Percentiles rank a stretch among this genome's conserved stretches.
Evolutionary conservation across 345 rosid species (phyloP).

Genomic region (Populus ilicifolia): DNA sequence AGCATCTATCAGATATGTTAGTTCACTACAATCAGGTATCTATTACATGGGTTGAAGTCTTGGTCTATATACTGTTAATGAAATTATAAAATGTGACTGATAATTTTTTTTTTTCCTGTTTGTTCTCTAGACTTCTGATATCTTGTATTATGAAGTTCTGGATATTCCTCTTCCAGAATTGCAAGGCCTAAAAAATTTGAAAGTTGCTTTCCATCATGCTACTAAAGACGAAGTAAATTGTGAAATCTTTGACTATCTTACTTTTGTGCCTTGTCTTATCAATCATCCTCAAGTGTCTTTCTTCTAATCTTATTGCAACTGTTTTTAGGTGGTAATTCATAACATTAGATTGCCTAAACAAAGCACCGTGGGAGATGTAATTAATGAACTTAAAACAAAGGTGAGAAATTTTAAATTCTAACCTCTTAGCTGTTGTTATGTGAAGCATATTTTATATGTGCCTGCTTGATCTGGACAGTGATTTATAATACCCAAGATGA

Average conservation of each 20-base stretch:
- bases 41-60: neutral
- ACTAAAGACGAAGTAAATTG: slow-evolving; percentile 75
- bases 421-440: neutral
- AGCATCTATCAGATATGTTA: slow-evolving; percentile 84
- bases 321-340: slow-evolving; percentile 72
- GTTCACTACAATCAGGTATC: slow-evolving; percentile 88
- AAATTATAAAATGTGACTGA: neutral
- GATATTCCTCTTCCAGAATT: slow-evolving; percentile 97
- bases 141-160: slow-evolving; percentile 87
- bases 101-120: neutral
- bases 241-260: neutral
- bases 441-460: neutral
- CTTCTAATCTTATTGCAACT: slow-evolving; percentile 14
- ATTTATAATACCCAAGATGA: neutral
- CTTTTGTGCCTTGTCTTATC: neutral
- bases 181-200: slow-evolving; percentile 81
- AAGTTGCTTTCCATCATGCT: slow-evolving; percentile 80
- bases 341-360: slow-evolving; percentile 87
- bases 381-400: slow-evolving; percentile 83
- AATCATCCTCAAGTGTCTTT: slow-evolving; percentile 5
- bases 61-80: neutral
- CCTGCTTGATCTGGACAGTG: neutral
- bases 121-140: slow-evolving; percentile 68
- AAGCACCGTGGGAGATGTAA: slow-evolving; percentile 87
- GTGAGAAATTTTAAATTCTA: slow-evolving; percentile 27